Evolutionary conservation across 306 rosid genomes (phyloP).

Genomic region (Sicyos baderoa): DNA sequence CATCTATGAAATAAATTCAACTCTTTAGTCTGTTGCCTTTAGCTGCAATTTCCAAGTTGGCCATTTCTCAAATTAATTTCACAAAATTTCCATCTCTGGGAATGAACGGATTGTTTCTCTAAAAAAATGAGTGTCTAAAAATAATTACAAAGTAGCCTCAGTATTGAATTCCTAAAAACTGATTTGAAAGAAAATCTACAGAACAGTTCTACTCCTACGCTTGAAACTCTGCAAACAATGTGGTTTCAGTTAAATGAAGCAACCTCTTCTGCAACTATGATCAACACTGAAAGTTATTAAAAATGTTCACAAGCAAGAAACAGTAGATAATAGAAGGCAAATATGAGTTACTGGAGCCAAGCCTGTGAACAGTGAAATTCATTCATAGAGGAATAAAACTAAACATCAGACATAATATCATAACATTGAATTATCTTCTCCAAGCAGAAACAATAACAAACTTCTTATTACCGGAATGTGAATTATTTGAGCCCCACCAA

Average conservation of each 20-base stretch:
- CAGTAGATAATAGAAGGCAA: background rate
- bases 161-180: background rate
- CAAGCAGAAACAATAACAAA: background rate
- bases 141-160: no score
- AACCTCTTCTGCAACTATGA: background rate
- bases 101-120: background rate
- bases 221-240: background rate
- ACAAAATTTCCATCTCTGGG: background rate
- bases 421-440: background rate
- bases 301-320: background rate
- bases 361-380: background rate
- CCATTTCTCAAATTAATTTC: background rate
- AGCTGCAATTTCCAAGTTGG: background rate
- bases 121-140: background rate
- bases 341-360: background rate
- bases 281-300: background rate
- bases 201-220: no score
- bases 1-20: background rate
- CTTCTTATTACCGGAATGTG: slow-evolving; percentile 52
- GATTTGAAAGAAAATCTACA: background rate
- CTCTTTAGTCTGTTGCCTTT: background rate
- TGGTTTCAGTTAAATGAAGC: background rate
- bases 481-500: slow-evolving; percentile 50
- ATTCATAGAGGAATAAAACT: slow-evolving; percentile 4
- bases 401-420: background rate